Base-by-base conservation (phyloP, 2,329 filamentous ascomycete species). In the Pseudodiploospora longispora region DNA sequence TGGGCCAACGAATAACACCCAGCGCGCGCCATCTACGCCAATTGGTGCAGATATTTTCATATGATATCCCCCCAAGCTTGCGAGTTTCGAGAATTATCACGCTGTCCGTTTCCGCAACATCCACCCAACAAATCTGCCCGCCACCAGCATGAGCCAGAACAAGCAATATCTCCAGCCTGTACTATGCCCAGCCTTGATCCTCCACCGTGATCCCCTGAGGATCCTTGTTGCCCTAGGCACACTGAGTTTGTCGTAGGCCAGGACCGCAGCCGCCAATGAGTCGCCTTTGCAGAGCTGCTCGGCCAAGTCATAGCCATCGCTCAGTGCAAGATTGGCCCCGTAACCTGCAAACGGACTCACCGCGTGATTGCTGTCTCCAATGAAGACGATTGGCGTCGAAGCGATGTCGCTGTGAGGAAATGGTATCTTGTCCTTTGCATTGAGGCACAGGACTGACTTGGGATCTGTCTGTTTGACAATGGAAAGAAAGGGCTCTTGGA, bases 281-380 rank as follows among this genome's bases (percentile, higher is more conserved):
- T 28, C 33, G 3, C 45, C 46, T 6, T 45, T 47, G 35, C 59
- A 66, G 1, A 74, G 47, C 36, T 66, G 56, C 41, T 65, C 57
- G 3, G 67, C 71, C n/a, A 72, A 56, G 39, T 72, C 67, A 62
- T 65, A 71, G 0, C 59, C 70, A 50, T 75, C 71, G 42, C 60
- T 65, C 28, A 74, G 47, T 3, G 70, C 71, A 46, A 74, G 51
- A 48, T 72, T 74, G 0, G 69, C 71, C 0, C 72, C 72, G 44
- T 64, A 69, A 1, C 72, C 70, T 5, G 71, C 67, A 55, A 73
- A 75, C 0, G 71, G 68, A 41, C 62, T 71, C 5, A 74, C 60
- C 1, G 71, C 70, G 51, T 75, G 72, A 48, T 75, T 75, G 43
- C 62, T 61, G 50, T 75, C 71, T 8, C 72, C 72, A 27, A 75